Percentiles rank a stretch among this genome's conserved stretches.
Evolutionary conservation across 257 asterid species (phyloP).

Genomic region (Thymus quinquecostatus): DNA sequence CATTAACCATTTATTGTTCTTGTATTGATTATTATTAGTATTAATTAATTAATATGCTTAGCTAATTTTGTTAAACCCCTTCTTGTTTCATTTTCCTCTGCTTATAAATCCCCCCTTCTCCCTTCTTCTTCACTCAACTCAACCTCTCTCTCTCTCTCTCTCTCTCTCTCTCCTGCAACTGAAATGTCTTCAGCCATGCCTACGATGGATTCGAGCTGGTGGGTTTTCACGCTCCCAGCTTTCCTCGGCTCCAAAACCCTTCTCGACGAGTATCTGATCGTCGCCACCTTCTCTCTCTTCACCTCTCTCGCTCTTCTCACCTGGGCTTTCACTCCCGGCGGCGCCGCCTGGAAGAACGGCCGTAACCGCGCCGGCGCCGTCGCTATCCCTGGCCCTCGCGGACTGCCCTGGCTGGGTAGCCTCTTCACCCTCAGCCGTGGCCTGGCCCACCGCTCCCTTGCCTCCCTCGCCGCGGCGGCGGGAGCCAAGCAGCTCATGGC

Average conservation of each 20-base stretch:
- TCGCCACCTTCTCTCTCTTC: conserved; percentile 26
- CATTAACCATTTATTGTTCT: no score
- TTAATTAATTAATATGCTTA: no score
- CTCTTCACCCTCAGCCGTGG: conserved; percentile 51
- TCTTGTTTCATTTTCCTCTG: neutral
- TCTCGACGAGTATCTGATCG: conserved; percentile 37
- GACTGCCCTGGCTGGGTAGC: conserved; percentile 57
- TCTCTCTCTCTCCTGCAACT: neutral
- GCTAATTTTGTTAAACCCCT: neutral
- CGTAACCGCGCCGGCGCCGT: conserved; percentile 41
- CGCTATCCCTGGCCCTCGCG: conserved; percentile 65
- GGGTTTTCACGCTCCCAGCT: conserved; percentile 59
- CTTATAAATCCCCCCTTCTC: neutral
- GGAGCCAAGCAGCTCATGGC: conserved; percentile 65
- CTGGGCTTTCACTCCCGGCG: conserved; percentile 54
- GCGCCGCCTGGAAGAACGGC: conserved; percentile 55
- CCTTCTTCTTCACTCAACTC: neutral
- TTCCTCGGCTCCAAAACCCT: conserved; percentile 52
- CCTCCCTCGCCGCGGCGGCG: conserved; percentile 37
- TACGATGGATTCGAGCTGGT: conserved; percentile 52
- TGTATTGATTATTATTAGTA: no score
- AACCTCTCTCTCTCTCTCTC: neutral
- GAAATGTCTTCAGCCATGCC: conserved; percentile 25
- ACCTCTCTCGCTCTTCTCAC: conserved; percentile 37
- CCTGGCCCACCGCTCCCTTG: conserved; percentile 59